A percentile compares a stretch with the other conserved stretches of the same genome.
Evolutionary conservation across 192 early-diverging fungal species (phyloP).

Genomic region (Phlyctochytrium bullatum): DNA sequence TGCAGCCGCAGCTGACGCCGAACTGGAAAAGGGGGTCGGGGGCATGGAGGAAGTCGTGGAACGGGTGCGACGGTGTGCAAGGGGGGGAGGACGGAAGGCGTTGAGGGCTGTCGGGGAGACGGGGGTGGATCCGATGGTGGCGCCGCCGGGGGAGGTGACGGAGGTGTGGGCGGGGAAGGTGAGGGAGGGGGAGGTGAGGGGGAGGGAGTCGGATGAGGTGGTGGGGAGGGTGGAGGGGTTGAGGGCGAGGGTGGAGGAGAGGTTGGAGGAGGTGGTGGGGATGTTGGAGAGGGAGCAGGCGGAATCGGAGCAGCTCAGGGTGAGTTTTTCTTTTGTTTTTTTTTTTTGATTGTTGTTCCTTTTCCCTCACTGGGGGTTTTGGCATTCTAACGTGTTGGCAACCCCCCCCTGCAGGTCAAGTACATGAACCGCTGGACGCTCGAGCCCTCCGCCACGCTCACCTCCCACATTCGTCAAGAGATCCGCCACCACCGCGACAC

Average conservation of each 20-base stretch:
- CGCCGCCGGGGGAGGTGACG: constrained; percentile 56
- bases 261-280: constrained; percentile 61
- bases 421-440: constrained; percentile 81
- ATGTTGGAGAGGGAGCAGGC: constrained; percentile 83
- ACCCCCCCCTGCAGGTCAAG: constrained; percentile 48
- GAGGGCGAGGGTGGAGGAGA: constrained; percentile 60
- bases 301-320: constrained; percentile 73
- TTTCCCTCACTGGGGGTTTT: not conserved
- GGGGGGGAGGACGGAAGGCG: constrained; percentile 56
- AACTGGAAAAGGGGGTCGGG: constrained; percentile 68
- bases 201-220: constrained; percentile 47
- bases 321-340: constrained; percentile 34
- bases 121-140: constrained; percentile 53
- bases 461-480: constrained; percentile 73
- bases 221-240: constrained; percentile 62
- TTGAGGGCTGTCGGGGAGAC: constrained; percentile 22
- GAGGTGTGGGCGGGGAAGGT: constrained; percentile 62
- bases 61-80: constrained; percentile 29
- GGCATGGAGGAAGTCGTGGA: constrained; percentile 20
- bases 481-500: constrained; percentile 68
- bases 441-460: constrained; percentile 72
- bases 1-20: constrained; percentile 77
- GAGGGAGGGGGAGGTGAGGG: constrained; percentile 20
- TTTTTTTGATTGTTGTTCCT: too few relatives aligned
- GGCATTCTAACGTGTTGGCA: not conserved